Conservation (phyloP, 805 yeast species). For the Schizosaccharomyces osmophilus region DNA sequence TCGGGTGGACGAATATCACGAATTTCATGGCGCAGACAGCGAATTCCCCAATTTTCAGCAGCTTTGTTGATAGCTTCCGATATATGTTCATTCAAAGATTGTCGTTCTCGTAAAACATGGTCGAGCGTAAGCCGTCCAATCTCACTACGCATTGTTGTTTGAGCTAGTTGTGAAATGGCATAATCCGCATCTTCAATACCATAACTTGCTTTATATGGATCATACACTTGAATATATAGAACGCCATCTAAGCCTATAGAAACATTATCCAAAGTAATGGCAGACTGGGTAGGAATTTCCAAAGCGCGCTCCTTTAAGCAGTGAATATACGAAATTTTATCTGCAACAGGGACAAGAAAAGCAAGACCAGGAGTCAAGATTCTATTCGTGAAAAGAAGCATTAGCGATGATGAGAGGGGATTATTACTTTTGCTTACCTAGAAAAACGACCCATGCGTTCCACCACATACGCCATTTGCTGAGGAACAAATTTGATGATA, state of each 20-base stretch:
- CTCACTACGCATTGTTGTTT: constrained; percentile 75
- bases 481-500: constrained; percentile 39
- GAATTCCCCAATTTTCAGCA: constrained; percentile 64
- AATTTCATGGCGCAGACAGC: constrained; percentile 63
- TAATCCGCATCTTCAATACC: constrained; percentile 76
- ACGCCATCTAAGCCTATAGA: constrained; percentile 69
- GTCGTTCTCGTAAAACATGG: constrained; percentile 47
- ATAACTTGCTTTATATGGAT: constrained; percentile 65
- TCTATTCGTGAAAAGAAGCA: constrained; percentile 9
- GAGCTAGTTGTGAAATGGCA: constrained; percentile 67
- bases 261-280: constrained; percentile 69
- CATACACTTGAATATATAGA: constrained; percentile 48
- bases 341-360: constrained; percentile 44
- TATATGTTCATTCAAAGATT: constrained; percentile 43
- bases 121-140: constrained; percentile 65
- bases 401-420: not conserved
- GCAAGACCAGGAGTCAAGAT: constrained; percentile 59
- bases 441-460: constrained; percentile 77
- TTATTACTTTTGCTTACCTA: not conserved
- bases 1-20: constrained; percentile 73
- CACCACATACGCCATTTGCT: constrained; percentile 71
- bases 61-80: constrained; percentile 66
- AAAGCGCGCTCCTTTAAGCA: constrained; percentile 64
- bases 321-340: constrained; percentile 58
- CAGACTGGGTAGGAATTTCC: constrained; percentile 62